phyloP scores from a whole-genome alignment of 345 rosid genomes.

The Nasturtium officinale region DNA sequence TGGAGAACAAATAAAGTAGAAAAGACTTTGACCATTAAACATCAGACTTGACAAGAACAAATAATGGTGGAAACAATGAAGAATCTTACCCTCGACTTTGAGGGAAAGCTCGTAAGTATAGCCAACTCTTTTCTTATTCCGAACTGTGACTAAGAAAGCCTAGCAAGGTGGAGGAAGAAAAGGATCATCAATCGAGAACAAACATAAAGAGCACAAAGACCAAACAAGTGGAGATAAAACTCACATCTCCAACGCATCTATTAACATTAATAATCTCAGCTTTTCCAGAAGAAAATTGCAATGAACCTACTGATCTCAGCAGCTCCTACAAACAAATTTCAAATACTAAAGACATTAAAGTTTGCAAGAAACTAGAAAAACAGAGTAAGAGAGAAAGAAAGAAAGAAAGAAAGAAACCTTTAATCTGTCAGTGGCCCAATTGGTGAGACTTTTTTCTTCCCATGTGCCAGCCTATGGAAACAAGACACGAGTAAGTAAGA shows the following conservation, averaged over 20 bases:
- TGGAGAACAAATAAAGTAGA: neutral
- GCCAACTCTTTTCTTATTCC: slow-evolving; percentile 90
- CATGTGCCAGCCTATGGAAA: slow-evolving; percentile 84
- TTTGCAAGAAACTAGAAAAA: neutral
- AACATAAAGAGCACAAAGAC: neutral
- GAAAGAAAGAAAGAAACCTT: slow-evolving; percentile 58
- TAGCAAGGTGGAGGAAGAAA: slow-evolving; percentile 36
- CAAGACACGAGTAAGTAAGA: slow-evolving; percentile 3
- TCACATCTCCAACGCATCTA: slow-evolving; percentile 83
- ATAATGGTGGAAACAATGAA: neutral
- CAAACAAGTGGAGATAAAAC: slow-evolving; percentile 26
- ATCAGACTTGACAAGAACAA: neutral
- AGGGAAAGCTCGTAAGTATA: slow-evolving; percentile 79
- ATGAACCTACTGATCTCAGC: slow-evolving; percentile 58
- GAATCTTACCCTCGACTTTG: slow-evolving; percentile 64
- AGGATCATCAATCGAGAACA: neutral
- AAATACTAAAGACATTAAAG: neutral
- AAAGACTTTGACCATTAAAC: neutral
- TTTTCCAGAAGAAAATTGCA: slow-evolving; percentile 72
- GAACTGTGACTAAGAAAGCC: slow-evolving; percentile 91
- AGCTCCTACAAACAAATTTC: slow-evolving; percentile 55
- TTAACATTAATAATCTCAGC: slow-evolving; percentile 74
- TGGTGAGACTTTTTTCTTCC: slow-evolving; percentile 92
- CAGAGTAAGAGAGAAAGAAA: neutral
- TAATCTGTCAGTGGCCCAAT: slow-evolving; percentile 79